Evolutionary conservation across 1,139 yeast species (phyloP).

Genomic region (Suhomyces yuchorum): DNA sequence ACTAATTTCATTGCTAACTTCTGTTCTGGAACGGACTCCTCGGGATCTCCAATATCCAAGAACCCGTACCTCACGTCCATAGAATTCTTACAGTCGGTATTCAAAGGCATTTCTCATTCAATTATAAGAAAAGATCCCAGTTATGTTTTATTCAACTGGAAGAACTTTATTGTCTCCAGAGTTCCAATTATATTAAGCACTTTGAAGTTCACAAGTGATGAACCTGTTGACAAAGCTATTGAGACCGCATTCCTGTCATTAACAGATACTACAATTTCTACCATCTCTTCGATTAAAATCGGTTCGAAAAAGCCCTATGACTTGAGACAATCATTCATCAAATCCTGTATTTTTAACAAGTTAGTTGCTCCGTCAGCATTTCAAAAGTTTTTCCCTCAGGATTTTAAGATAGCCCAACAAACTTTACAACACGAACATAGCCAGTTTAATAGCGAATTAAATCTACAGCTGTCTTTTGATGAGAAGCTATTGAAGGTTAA

Average conservation of each 20-base stretch:
- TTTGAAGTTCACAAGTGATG: constrained; percentile 17
- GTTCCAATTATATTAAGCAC: constrained; percentile 28
- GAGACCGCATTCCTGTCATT: constrained; percentile 21
- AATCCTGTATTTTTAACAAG: constrained; percentile 44
- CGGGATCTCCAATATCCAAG: constrained; percentile 14
- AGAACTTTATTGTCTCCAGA: constrained; percentile 35
- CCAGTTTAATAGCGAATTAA: constrained; percentile 13
- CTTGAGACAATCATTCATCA: constrained; percentile 58
- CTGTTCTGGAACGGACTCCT: constrained; percentile 10
- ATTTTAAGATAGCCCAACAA: constrained; percentile 36
- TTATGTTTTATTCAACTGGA: constrained; percentile 37
- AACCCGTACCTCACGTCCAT: constrained; percentile 18
- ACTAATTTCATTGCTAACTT: constrained; percentile 16
- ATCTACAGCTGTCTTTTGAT: constrained; percentile 21
- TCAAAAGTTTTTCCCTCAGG: constrained; percentile 43
- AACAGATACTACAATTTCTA: constrained; percentile 14
- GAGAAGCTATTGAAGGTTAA: constrained; percentile 47
- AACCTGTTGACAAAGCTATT: constrained; percentile 18
- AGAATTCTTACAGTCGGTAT: constrained; percentile 27
- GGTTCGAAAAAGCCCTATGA: constrained; percentile 39
- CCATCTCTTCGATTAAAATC: constrained; percentile 13
- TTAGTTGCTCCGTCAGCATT: constrained; percentile 45
- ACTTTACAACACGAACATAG: constrained; percentile 13
- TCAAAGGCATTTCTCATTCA: constrained; percentile 24
- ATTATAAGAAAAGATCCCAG: constrained; percentile 22